phyloP scores from a whole-genome alignment of 305 asterid species.

The Fraxinus latifolia region DNA sequence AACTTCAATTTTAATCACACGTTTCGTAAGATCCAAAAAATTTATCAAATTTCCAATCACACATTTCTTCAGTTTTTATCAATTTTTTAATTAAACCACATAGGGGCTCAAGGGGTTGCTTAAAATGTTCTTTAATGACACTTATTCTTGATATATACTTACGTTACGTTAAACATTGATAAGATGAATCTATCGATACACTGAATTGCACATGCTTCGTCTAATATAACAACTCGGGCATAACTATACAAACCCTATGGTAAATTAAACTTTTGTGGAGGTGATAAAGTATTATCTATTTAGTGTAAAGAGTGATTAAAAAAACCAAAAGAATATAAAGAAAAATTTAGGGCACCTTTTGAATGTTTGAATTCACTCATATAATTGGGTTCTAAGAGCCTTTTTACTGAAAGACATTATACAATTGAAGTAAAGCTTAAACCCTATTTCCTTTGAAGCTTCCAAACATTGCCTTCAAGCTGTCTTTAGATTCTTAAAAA shows the following conservation, averaged over 20 bases:
- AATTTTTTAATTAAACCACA: no score
- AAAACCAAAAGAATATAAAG: background rate
- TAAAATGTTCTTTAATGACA: background rate
- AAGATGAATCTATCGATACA: background rate
- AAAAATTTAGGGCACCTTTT: background rate
- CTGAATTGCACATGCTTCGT: background rate
- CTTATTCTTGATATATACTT: background rate
- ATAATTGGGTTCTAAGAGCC: background rate
- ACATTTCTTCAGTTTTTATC: no score
- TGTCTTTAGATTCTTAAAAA: constrained; percentile 40
- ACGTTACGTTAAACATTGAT: background rate
- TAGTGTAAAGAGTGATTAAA: background rate
- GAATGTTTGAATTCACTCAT: background rate
- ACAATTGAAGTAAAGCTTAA: background rate
- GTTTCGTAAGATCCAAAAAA: no score
- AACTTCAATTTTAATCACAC: no score
- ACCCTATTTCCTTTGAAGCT: background rate
- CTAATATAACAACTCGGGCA: background rate
- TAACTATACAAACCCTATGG: background rate
- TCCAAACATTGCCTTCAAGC: constrained; percentile 34
- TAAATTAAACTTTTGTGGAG: background rate
- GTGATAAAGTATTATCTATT: background rate
- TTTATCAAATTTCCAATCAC: no score
- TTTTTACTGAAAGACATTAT: background rate
- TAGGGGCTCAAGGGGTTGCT: background rate